Percentiles rank a stretch among this genome's conserved stretches.
Conservation (phyloP, 768 basidiomycete species). For the Lactarius sanguifluus region DNA sequence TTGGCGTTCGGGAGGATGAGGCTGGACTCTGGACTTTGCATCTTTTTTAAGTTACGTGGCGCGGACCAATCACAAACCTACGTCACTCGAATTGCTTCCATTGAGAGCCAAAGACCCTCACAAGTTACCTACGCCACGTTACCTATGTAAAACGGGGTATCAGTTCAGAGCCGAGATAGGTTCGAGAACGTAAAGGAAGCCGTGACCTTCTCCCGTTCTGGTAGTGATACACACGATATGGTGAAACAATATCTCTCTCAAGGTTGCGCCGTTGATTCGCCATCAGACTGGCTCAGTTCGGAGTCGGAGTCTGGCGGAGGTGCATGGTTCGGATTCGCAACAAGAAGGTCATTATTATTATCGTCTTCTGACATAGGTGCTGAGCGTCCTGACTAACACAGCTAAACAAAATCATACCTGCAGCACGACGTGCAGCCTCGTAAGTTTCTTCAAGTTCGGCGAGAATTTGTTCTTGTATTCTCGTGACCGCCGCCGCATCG, state of each 20-base stretch:
- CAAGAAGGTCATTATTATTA: constrained; percentile 17
- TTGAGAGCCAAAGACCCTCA: not conserved
- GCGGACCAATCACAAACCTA: not conserved
- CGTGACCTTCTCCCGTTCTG: not conserved
- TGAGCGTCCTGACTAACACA: not conserved
- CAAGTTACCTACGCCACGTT: not conserved
- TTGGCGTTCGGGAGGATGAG: not conserved
- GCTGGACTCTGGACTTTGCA: not conserved
- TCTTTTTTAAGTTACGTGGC: not conserved
- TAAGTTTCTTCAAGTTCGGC: constrained; percentile 65
- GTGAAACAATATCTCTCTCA: not conserved
- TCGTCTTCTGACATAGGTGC: not conserved
- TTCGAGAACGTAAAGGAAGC: constrained; percentile 21
- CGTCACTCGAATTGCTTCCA: not conserved
- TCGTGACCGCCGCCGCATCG: constrained; percentile 55
- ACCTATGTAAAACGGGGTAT: constrained; percentile 5
- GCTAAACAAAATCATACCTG: constrained; percentile 42
- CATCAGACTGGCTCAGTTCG: constrained; percentile 9
- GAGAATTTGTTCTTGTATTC: constrained; percentile 67
- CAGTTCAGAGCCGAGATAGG: not conserved
- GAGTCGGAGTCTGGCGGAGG: constrained; percentile 8
- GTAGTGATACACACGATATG: not conserved
- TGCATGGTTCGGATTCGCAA: constrained; percentile 27
- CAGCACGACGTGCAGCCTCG: constrained; percentile 51
- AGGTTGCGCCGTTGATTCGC: not conserved